Evolutionary conservation across 257 asterid genomes (phyloP), one percentile per base, ranked within the genome.

Genomic region (Cordia subcordata): DNA sequence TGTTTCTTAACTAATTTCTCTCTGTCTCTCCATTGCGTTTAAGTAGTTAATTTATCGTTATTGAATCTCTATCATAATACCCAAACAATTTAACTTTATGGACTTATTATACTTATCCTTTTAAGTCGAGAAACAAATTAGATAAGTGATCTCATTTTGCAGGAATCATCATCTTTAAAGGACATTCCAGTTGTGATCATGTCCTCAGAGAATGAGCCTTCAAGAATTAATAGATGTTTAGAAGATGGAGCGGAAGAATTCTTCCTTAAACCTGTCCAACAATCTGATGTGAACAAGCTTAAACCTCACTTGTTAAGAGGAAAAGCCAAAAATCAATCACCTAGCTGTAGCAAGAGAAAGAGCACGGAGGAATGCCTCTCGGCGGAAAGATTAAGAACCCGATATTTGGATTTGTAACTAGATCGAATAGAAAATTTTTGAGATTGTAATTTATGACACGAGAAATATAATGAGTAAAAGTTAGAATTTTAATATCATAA

Each of bases 131-230:
- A 27, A 27, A 1, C 6, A 27, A 27, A 27, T 6, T 1, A 27
- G 6, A 27, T 3, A 27, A 27, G 4, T 27, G 35, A 27, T 27
- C 52, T 19, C 8, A 4, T 20, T 33, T 69, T 66, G 27, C 79
- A 76, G 84, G 72, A 69, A 61, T 85, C 87, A 3, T 63, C 67
- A 5, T 39, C 39, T 0, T 74, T 83, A 1, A 85, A 68, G 66
- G 86, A 86, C 60, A 76, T 83, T 37, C 88, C 95, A 32, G 95
- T 86, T 15, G 95, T 86, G 53, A 77, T 86, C 32, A 81, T 86
- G 88, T 86, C 91, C 13, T 83, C 91, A 4, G 91, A 86, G 44
- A 79, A 86, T 64, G 73, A 77, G 1, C 86, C 86, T 18, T 75
- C 95, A 32, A 81, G 87, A 52, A 86, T 83, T 22, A 75, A 73